These are phyloP conservation scores for Aspergillus persii DNA, from an alignment of 2,329 filamentous ascomycete genomes.

Conservation along the genomic window DNA sequence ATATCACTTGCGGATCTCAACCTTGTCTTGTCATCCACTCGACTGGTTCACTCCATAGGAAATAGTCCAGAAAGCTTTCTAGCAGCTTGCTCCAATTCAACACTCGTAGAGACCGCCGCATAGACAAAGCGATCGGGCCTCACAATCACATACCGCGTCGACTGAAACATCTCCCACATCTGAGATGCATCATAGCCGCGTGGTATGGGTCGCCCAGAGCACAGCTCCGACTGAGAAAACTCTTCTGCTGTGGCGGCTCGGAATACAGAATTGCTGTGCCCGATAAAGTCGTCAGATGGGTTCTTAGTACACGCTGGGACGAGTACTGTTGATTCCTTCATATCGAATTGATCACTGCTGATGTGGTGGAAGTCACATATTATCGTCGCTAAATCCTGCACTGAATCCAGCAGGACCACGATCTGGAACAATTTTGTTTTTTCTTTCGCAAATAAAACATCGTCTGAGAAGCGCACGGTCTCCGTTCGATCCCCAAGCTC, in stretches of 20 bases:
- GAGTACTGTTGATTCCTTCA: background rate
- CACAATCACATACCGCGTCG: slow-evolving; percentile 29
- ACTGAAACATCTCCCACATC: slow-evolving; percentile 21
- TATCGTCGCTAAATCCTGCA: background rate
- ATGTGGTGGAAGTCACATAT: background rate
- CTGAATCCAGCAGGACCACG: slow-evolving; percentile 23
- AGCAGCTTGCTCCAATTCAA: slow-evolving; percentile 18
- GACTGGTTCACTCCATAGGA: background rate
- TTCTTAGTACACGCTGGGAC: background rate
- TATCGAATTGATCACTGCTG: background rate
- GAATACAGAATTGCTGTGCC: slow-evolving; percentile 5
- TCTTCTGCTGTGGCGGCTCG: slow-evolving; percentile 29
- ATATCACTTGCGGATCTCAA: too few relatives aligned
- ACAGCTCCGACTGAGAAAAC: slow-evolving; percentile 28
- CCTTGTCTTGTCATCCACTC: too few relatives aligned
- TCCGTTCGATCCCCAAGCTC: background rate
- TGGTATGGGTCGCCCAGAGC: slow-evolving; percentile 28
- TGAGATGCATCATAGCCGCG: slow-evolving; percentile 27
- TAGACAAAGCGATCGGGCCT: slow-evolving; percentile 36
- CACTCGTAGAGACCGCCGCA: slow-evolving; percentile 25
- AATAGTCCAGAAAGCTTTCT: background rate
- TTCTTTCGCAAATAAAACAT: slow-evolving; percentile 27
- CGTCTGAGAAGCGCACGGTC: slow-evolving; percentile 31
- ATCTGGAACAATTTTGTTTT: slow-evolving; percentile 34
- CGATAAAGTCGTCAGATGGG: too few relatives aligned